Base-by-base conservation (phyloP, 2,329 filamentous ascomycete species). In the Aureobasidium zeae region DNA sequence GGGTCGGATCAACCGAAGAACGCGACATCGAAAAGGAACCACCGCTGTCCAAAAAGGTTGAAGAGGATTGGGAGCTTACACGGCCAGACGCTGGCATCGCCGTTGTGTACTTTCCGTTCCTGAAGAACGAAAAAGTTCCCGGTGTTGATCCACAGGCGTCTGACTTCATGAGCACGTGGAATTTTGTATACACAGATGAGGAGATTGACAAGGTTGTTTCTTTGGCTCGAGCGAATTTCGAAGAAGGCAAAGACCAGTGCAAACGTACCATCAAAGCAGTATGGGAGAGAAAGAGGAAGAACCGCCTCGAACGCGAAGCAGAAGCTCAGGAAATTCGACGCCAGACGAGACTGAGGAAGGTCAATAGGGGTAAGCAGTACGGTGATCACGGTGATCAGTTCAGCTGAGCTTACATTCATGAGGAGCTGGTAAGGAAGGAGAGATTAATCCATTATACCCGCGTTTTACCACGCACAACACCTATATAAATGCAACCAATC, bases 121-220 rank as follows among this genome's bases (percentile, higher is more conserved):
- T 96, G 11, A 76, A 82, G 20, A 96, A 98, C 59, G 74, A 81
- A 0, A 81, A 82, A 48, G 81, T 86, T 0, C 74, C 80, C 0
- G 83, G 77, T 31, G 81, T 96, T n/a, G 83, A 94, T 52, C 91
- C 91, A 0, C 79, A 80, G 17, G 76, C 74, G 2, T 83, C 77
- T 42, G 86, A 94, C 48, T 96, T 87, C 63, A 78, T 96, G 69
- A 86, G 79, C 53, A 98, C 91, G 0, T 98, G 91, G 91, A 98
- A 98, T 59, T 96, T 96, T 59, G 80, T 95, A 21, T 98, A 96
- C 62, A 93, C 84, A 2, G 81, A 87, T 0, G 81, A 91, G 46
- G 82, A 98, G 61, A 79, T 98, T 41, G 88, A 96, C 53, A 76
- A 77, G 19, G 86, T 94, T 0, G 82, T 94, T 2, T 72, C 74